Evolutionary conservation across 495 filamentous ascomycete genomes (phyloP), one percentile per base, ranked within the genome.

Genomic region (Podospora pseudoanserina): DNA sequence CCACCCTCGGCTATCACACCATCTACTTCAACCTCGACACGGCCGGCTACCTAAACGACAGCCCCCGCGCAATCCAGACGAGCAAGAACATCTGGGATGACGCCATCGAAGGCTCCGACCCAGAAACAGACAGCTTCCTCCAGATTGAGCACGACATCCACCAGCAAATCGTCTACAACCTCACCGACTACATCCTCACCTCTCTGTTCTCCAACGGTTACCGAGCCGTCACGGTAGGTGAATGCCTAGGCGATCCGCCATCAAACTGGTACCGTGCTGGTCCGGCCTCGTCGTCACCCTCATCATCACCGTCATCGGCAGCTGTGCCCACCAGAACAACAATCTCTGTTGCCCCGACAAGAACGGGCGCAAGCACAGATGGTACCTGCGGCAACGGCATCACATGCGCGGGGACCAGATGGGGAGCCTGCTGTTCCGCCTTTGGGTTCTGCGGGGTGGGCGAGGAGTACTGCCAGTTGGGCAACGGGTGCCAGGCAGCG

Each of bases 61-160:
- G 77, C 34, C 82, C 87, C 0, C 72, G 71, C 2, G 66, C 82
- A 67, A 93, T 93, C 66, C 89, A 92, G 70, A 84, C 78, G 11
- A 88, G 89, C 69, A 92, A 93, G 77, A 85, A 92, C 71, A 90
- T 88, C 67, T 92, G 89, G 76, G 85, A 88, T 68, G 78, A 83
- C 2, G 82, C 83, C 20, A 77, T 91, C 34, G 80, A 79, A 28
- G 71, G 77, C 19, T 81, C 80, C 4, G 83, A 84, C 63, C 73
- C 83, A 1, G 71, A 70, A 4, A 74, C 63, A 7, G 78, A 83
- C 59, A 83, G 77, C 19, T 92, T 84, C 77, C 79, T 95, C 64
- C 82, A 88, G 67, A 92, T 95, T 72, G 86, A 86, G 53, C 92
- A 96, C 74, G 92, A 96, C 72, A 91, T 92, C 53, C 90, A 93